Evolutionary conservation across 2,329 filamentous ascomycete species (phyloP), one percentile per base, ranked within the genome.

Genomic region (Madurella fahalii): DNA sequence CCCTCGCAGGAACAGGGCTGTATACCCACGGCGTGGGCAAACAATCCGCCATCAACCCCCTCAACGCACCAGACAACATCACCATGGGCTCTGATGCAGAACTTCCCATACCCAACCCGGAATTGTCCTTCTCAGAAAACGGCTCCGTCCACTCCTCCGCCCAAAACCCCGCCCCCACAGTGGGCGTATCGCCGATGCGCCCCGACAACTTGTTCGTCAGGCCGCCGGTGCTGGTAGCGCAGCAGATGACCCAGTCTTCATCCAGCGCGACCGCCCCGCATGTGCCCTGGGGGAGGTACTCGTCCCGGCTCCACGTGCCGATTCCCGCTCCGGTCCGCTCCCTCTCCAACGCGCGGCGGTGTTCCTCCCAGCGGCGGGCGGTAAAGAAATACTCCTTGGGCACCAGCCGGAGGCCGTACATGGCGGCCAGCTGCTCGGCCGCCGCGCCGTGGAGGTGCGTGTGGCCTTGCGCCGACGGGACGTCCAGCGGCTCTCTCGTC

Each of bases 141-240:
- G 75, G 71, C 53, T 85, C 80, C 8, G 71, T 70, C 90, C 90
- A 95, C 62, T 91, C 82, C 67, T 95, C 91, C 0, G 91, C 90
- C 90, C 90, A 96, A 69, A 91, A 96, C 0, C 91, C 91, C 1
- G 90, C 87, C 0, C 91, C 91, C 0, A 91, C 74, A 0, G 86
- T 87, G 0, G 91, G 90, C 11, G 91, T 96, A 67, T 96, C 91
- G 0, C 91, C 91, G 59, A 95, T 86, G 17, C 91, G 77, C 0
- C 90, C 91, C 0, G 89, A 88, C 52, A 93, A 72, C 74, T 96
- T 96, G 68, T 96, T 96, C 18, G 91, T 96, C 69, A 95, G 68
- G 0, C 91, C 91, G 5, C 91, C 91, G 0, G 82, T 85, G 64
- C 79, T 84, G 2, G 82, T 85, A 1, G 82, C 83, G n/a, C 69